Evolutionary conservation across 2,329 filamentous ascomycete genomes (phyloP), one percentile per base, ranked within the genome.

Genomic region (Cytospora mali): DNA sequence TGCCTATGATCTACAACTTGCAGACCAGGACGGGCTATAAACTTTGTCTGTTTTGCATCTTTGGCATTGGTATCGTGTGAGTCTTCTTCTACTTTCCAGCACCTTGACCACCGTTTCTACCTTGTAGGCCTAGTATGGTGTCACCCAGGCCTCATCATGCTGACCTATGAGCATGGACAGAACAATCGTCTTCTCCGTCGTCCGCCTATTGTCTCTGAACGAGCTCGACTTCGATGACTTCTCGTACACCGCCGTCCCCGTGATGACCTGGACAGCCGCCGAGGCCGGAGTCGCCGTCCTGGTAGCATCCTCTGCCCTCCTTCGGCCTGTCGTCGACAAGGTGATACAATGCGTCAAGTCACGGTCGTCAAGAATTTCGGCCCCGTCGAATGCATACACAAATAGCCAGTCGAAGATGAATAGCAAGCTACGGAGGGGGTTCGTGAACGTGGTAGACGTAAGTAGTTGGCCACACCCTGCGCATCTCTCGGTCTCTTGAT

Each of bases 1-100:
- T 79, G 2, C 72, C 70, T 21, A 76, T 72, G 29, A 70, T 79
- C 18, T 73, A 74, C 67, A 69, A 67, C 21, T 66, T 79, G 35
- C 72, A 77, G 55, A 72, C 75, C 23, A 71, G 69, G 27, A 67
- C 64, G 2, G 65, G 69, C 9, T 69, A 71, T 52, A 76, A 72
- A 63, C 58, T 72, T 46, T 71, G 68, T 14, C 64, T 74, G 18
- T 69, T 68, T 7, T 66, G 59, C n/a, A 67, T 73, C 48, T 74
- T 74, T 55, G 55, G 68, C 50, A 66, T 72, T 49, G 72, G 72
- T 52, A 60, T 74, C 33, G 55, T 71, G 68, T 72, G 62, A 61
- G 70, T 62, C 16, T 23, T 16, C 58, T 28, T 27, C 31, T 14
- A n/a, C n/a, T 29, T 7, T 7, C 13, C 4, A 16, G 31, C 27